A percentile compares a stretch with the other conserved stretches of the same genome.
Evolutionary conservation across 371 early-diverging fungal genomes (phyloP).

Genomic region (Paraphysoderma sedebokerense): DNA sequence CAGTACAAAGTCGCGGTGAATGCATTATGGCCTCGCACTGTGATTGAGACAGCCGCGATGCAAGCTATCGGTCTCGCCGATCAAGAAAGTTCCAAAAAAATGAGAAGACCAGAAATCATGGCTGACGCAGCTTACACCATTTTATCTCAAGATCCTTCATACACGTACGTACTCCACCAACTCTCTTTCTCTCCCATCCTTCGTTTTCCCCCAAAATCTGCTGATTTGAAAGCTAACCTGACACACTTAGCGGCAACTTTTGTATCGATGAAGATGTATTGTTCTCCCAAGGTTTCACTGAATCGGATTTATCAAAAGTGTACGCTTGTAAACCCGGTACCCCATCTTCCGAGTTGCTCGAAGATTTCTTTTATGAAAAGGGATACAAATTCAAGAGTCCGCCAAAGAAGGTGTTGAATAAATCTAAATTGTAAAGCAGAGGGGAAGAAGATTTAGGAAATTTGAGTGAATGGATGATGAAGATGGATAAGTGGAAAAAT

Average conservation of each 20-base stretch:
- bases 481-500: too few species aligned
- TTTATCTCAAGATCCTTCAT: constrained; percentile 27
- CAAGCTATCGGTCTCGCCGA: constrained; percentile 18
- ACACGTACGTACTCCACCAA: constrained; percentile 13
- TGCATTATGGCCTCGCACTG: constrained; percentile 61
- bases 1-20: constrained; percentile 53
- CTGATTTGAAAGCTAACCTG: too few species aligned
- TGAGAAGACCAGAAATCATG: constrained; percentile 51
- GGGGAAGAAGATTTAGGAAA: too few species aligned
- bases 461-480: too few species aligned
- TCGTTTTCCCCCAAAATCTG: constrained; percentile 1
- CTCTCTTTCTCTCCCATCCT: background rate
- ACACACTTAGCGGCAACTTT: constrained; percentile 39
- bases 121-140: constrained; percentile 59
- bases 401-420: background rate
- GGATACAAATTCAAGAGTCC: constrained; percentile 15
- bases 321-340: constrained; percentile 38
- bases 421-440: background rate
- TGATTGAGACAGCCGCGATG: constrained; percentile 56
- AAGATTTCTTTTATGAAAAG: constrained; percentile 50
- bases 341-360: constrained; percentile 23
- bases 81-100: constrained; percentile 4
- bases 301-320: constrained; percentile 43
- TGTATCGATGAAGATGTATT: constrained; percentile 54
- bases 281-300: constrained; percentile 38